phyloP scores from a whole-genome alignment of 2,329 filamentous ascomycete species.

The Penicillium sp. region DNA sequence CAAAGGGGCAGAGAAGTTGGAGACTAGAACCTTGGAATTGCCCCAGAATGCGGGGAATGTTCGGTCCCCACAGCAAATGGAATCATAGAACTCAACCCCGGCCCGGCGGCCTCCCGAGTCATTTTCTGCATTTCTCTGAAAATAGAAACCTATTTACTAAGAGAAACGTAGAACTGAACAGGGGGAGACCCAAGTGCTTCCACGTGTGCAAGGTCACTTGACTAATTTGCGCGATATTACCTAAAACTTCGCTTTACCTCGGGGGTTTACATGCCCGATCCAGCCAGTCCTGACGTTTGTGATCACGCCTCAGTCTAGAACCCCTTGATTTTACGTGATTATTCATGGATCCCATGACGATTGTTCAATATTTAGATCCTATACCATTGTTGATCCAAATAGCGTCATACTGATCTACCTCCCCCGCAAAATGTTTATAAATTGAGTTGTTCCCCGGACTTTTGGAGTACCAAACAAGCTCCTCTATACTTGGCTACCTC shows the following conservation, averaged over 20 bases:
- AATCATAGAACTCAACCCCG: neutral
- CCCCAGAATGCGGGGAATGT: conserved; percentile 13
- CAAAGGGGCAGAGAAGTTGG: neutral
- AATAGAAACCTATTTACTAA: conserved; percentile 1
- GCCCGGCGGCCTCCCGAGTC: neutral
- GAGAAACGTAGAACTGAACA: neutral
- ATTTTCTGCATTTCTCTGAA: neutral
- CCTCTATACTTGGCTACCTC: neutral
- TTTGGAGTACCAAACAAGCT: neutral
- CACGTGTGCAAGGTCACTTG: conserved; percentile 5
- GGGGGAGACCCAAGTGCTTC: neutral
- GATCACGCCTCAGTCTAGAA: conserved; percentile 6
- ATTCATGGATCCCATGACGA: neutral
- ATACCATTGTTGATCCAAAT: conserved; percentile 5
- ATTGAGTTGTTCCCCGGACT: neutral
- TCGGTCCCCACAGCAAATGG: conserved; percentile 1
- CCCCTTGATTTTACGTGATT: conserved; percentile 16
- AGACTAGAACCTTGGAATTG: neutral
- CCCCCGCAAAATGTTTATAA: conserved; percentile 14
- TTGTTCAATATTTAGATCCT: neutral
- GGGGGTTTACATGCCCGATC: neutral
- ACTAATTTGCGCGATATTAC: conserved; percentile 7
- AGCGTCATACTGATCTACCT: conserved; percentile 18
- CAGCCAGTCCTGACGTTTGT: neutral
- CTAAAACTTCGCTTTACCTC: conserved; percentile 1